Base-by-base conservation (phyloP, 176 grass and related monocot species). In the Oryza rufipogon region DNA sequence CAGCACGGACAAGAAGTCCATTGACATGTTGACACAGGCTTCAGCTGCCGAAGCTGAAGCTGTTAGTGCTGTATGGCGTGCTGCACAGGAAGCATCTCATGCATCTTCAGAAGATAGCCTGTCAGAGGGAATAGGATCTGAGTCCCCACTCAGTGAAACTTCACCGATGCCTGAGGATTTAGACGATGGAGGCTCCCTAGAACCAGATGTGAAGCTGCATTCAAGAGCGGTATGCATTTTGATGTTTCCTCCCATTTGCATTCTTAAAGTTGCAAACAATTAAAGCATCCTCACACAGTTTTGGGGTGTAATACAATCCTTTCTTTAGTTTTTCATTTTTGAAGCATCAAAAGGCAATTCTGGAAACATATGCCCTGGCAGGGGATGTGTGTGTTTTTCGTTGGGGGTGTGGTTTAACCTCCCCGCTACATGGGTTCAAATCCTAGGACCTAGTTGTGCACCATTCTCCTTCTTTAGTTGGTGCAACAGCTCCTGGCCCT, bases 41-140 rank as follows among this genome's bases (percentile, higher is more conserved):
- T 99, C 96, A 79, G 82, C 91, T 87, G 96, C 91, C 14, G 96
- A 99, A 85, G 96, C 96, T 81, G 96, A 99, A 91, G 96, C 93
- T 74, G 93, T 94, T 80, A 99, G 96, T 77, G 93, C 93, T 80
- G 96, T 81, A 45, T 99, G 96, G 96, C 85, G 88, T 91, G 93
- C 93, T 83, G 96, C 93, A 71, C 95, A 85, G 77, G 93, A 99
- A 87, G 91, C 96, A 74, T 99, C 93, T 72, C 68, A 61, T 30
- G 89, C 80, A 47, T 97, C 94, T 86, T 93, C 91, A 78, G 94
- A 97, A 81, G 93, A 95, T 72, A 94, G 91, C 45, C 85, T 94
- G 66, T 96, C 96, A 77, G 96, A 96, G 81, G 91, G 92, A 88
- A 90, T 93, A 63, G 96, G 92, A 70, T 91, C 86, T 7, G 91